These are phyloP conservation scores for Citrus sp. DNA, from an alignment of 345 rosid genomes.

Conservation along the genomic window DNA sequence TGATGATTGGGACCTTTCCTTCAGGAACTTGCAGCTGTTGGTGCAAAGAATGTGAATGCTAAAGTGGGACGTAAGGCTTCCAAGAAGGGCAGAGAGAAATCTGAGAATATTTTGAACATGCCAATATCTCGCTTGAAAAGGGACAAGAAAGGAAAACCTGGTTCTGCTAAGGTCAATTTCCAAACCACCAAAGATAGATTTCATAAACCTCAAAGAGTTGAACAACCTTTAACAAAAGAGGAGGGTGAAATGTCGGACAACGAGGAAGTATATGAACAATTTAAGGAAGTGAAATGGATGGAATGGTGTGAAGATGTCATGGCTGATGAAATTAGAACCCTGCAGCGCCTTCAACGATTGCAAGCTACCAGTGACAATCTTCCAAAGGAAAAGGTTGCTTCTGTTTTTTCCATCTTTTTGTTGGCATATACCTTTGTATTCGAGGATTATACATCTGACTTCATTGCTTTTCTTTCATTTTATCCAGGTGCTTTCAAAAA, in stretches of 20 bases:
- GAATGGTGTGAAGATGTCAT: constrained; percentile 99
- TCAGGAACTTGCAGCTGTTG: constrained; percentile 82
- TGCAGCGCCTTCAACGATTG: constrained; percentile 71
- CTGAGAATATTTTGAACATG: constrained; percentile 32
- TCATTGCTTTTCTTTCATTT: not conserved
- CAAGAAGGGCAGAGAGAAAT: constrained; percentile 55
- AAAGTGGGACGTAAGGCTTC: constrained; percentile 68
- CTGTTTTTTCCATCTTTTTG: not conserved
- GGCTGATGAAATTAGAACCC: constrained; percentile 75
- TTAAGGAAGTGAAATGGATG: constrained; percentile 99
- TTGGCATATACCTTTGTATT: not conserved
- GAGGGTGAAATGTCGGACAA: constrained; percentile 99
- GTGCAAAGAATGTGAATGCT: constrained; percentile 63
- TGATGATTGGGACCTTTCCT: constrained; percentile 11
- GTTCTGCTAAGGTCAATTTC: constrained; percentile 37
- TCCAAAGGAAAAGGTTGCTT: constrained; percentile 81
- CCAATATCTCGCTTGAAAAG: constrained; percentile 35
- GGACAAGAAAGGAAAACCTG: constrained; percentile 56
- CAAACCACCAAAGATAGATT: constrained; percentile 42
- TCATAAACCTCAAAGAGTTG: constrained; percentile 62
- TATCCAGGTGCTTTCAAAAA: constrained; percentile 82
- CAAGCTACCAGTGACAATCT: constrained; percentile 97
- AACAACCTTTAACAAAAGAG: constrained; percentile 83
- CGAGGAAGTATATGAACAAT: constrained; percentile 93
- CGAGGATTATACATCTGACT: not conserved